Conservation (phyloP, 768 basidiomycete genomes). For the Suillus subaureus region DNA sequence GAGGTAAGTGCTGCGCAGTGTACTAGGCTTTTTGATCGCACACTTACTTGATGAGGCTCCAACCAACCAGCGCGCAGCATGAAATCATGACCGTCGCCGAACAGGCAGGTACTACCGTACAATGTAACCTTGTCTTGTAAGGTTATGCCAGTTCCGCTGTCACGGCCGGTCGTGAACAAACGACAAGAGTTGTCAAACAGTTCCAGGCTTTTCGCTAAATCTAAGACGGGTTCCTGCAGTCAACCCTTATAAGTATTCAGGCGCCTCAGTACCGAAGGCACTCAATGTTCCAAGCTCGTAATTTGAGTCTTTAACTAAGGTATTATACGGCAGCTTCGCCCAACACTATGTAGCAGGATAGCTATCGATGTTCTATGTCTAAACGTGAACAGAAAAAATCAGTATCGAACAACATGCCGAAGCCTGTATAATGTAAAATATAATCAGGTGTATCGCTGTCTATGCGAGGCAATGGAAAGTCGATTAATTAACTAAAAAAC, state of each 20-base stretch:
- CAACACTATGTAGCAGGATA: background rate
- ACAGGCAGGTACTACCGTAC: too few species aligned
- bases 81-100: too few species aligned
- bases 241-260: background rate
- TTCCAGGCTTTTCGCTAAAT: too few species aligned
- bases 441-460: background rate
- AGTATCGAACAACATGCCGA: background rate
- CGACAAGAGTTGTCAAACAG: too few species aligned
- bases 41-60: too few species aligned
- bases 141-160: background rate
- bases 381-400: background rate
- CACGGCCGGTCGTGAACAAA: background rate
- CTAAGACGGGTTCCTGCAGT: background rate
- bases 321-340: background rate
- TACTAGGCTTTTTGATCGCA: too few species aligned
- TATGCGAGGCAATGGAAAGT: background rate
- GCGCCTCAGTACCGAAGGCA: too few species aligned
- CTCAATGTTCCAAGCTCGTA: background rate
- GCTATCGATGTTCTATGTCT: background rate
- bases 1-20: too few species aligned
- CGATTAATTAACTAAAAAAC: background rate
- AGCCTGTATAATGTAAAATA: background rate
- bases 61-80: background rate
- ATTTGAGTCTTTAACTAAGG: background rate
- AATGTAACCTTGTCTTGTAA: background rate